These are phyloP conservation scores for Cenchrus fungigraminus DNA, from an alignment of 176 grass and related monocot genomes.

Conservation along the genomic window DNA sequence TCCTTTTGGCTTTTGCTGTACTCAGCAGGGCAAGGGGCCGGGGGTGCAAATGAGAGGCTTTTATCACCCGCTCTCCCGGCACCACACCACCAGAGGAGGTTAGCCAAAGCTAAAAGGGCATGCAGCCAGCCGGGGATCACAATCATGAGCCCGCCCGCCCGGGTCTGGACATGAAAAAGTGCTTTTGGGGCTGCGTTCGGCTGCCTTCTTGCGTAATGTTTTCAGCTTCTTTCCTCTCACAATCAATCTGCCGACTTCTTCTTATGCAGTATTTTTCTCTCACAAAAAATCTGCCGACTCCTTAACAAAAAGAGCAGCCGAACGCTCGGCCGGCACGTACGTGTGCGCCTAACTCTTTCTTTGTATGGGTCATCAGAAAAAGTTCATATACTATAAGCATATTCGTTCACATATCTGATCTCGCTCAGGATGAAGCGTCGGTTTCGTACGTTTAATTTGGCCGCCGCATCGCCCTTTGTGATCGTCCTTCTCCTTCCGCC, in stretches of 20 bases:
- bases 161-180: background rate
- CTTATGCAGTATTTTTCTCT: no score
- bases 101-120: conserved; percentile 21
- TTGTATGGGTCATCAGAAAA: background rate
- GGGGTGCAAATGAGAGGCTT: conserved; percentile 12
- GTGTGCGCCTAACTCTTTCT: background rate
- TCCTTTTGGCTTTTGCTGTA: conserved; percentile 22
- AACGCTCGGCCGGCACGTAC: background rate
- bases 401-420: no score
- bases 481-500: background rate
- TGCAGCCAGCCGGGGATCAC: background rate
- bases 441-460: background rate
- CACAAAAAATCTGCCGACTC: no score
- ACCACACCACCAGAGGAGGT: background rate
- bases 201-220: no score
- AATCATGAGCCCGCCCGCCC: conserved; percentile 27
- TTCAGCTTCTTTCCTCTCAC: no score
- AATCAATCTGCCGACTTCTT: no score
- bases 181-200: no score
- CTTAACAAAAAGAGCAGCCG: no score
- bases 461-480: background rate
- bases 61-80: background rate
- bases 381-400: background rate
- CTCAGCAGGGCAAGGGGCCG: background rate
- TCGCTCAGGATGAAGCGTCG: background rate